phyloP scores from a whole-genome alignment of 2,329 filamentous ascomycete genomes.

The Nemania abortiva region DNA sequence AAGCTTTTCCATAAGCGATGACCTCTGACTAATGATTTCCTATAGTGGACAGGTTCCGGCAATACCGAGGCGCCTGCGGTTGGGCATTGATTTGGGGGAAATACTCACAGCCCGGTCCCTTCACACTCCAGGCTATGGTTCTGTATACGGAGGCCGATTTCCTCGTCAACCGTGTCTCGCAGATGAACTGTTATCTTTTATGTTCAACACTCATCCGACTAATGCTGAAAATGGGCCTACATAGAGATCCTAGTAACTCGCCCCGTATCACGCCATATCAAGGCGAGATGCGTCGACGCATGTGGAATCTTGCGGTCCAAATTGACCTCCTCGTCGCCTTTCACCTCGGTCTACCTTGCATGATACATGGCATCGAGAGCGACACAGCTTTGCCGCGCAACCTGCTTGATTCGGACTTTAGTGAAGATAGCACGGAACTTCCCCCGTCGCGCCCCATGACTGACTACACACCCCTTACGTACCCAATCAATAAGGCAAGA shows the following conservation, averaged over 20 bases:
- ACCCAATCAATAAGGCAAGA: slow-evolving; percentile 64
- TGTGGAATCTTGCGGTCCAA: slow-evolving; percentile 67
- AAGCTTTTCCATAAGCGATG: neutral
- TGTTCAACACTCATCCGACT: slow-evolving; percentile 64
- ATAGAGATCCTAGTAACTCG: slow-evolving; percentile 66
- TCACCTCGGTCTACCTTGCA: slow-evolving; percentile 75
- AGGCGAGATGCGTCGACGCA: slow-evolving; percentile 65
- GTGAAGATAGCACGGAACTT: slow-evolving; percentile 64
- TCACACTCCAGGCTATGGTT: slow-evolving; percentile 64
- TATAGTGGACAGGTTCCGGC: slow-evolving; percentile 58
- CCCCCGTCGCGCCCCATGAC: slow-evolving; percentile 67
- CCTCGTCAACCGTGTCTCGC: slow-evolving; percentile 61
- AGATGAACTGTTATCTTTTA: slow-evolving; percentile 67
- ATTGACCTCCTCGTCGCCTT: slow-evolving; percentile 75
- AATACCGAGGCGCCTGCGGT: slow-evolving; percentile 63
- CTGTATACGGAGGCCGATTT: slow-evolving; percentile 68
- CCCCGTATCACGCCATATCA: slow-evolving; percentile 64
- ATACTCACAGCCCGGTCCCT: slow-evolving; percentile 62
- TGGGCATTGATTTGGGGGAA: slow-evolving; percentile 64
- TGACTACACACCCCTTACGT: slow-evolving; percentile 70
- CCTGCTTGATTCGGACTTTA: slow-evolving; percentile 74
- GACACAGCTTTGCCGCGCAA: slow-evolving; percentile 73
- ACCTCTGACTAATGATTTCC: slow-evolving; percentile 18
- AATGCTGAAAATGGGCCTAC: slow-evolving; percentile 70
- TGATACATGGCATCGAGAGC: slow-evolving; percentile 72